phyloP scores from a whole-genome alignment of 306 rosid species.

The Castanea mollissima region DNA sequence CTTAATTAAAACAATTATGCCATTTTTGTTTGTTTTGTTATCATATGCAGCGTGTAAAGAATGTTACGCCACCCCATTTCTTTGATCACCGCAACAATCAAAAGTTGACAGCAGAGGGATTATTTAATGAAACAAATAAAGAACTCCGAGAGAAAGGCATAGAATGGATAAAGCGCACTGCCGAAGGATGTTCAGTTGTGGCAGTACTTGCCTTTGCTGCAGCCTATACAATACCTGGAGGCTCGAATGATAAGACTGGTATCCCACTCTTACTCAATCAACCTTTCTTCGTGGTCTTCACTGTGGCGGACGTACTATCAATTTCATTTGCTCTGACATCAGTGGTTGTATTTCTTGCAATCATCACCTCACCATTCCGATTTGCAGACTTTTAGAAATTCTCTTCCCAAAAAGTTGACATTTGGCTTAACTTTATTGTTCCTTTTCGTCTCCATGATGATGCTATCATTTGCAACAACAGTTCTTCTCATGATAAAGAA shows the following conservation, averaged over 20 bases:
- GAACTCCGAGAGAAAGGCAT: too few relatives aligned
- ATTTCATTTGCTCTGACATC: too few relatives aligned
- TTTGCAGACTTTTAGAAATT: too few relatives aligned
- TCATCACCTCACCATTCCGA: too few relatives aligned
- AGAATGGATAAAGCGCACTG: background rate
- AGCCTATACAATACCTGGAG: background rate
- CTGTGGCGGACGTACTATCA: background rate
- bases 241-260: background rate
- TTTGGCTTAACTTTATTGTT: too few relatives aligned
- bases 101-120: too few relatives aligned
- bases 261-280: background rate
- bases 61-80: background rate
- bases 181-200: background rate
- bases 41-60: background rate
- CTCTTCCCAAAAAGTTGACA: too few relatives aligned
- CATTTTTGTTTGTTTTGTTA: background rate
- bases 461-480: background rate
- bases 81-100: too few relatives aligned
- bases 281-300: background rate
- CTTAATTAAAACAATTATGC: too few relatives aligned
- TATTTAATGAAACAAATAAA: too few relatives aligned
- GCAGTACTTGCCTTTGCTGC: slow-evolving; percentile 2
- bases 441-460: too few relatives aligned
- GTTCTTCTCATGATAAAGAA: background rate
- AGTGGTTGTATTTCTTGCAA: too few relatives aligned